These are phyloP conservation scores for Monilinia fructicola DNA, from an alignment of 2,329 filamentous ascomycete genomes.

Conservation along the genomic window DNA sequence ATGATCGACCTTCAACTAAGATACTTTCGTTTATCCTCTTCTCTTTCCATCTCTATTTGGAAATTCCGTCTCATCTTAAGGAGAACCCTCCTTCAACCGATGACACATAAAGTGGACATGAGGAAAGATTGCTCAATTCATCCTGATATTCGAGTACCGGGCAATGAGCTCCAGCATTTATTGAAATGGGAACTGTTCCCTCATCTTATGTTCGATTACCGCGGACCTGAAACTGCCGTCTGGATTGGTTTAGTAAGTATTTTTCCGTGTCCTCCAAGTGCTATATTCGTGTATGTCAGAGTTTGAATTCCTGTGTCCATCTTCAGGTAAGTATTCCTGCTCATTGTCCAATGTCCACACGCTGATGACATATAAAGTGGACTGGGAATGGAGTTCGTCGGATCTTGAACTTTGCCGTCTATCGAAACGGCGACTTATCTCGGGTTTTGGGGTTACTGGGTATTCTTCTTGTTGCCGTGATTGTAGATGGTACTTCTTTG, in stretches of 20 bases:
- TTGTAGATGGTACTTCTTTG: background rate
- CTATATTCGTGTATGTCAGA: background rate
- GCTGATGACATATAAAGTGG: background rate
- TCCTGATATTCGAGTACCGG: slow-evolving; percentile 15
- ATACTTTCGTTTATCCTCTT: background rate
- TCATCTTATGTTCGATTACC: background rate
- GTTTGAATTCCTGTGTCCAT: background rate
- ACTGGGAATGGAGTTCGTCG: background rate
- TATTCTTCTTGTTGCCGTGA: background rate
- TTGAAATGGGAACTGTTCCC: background rate
- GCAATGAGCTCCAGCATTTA: background rate
- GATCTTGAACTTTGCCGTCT: background rate
- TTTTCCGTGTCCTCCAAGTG: background rate
- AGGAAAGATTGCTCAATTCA: too few relatives aligned
- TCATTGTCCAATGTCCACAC: background rate
- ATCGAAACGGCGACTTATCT: background rate
- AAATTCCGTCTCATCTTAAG: background rate
- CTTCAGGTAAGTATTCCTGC: background rate
- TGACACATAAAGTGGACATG: too few relatives aligned
- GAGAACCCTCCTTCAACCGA: too few relatives aligned
- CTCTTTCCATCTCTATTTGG: background rate
- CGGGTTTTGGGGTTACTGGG: background rate
- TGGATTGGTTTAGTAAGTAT: background rate
- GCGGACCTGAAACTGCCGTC: background rate
- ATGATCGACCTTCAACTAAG: slow-evolving; percentile 16